Evolutionary conservation across 2,329 filamentous ascomycete genomes (phyloP).

Genomic region (Ophiostoma tasmaniense): DNA sequence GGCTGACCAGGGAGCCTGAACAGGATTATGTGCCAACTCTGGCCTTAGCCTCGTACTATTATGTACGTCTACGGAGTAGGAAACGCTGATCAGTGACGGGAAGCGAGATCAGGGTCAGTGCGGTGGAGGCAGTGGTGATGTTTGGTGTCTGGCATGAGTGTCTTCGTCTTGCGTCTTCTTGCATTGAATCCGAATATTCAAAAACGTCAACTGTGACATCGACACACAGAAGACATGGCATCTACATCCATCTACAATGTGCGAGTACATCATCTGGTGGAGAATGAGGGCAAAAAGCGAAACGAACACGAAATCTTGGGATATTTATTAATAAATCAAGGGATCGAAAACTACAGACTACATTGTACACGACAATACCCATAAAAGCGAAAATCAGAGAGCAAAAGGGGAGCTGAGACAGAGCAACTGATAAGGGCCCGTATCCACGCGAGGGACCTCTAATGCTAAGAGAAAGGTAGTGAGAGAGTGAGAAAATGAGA

Average conservation of each 20-base stretch:
- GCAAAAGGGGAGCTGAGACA: not conserved
- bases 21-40: not conserved
- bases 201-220: not conserved
- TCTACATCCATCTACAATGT: not conserved
- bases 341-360: not conserved
- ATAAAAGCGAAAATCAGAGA: not conserved
- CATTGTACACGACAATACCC: not conserved
- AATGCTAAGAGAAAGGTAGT: not conserved
- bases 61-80: not conserved
- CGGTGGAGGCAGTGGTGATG: not conserved
- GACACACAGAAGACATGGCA: not conserved
- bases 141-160: not conserved
- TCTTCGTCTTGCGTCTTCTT: not conserved
- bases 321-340: not conserved
- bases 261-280: not conserved
- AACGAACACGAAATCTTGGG: not conserved
- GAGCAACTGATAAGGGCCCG: not conserved
- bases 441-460: not conserved
- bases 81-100: not conserved
- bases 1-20: slow-evolving; percentile 1
- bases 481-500: not conserved
- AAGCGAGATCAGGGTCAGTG: not conserved
- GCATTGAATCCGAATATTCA: not conserved
- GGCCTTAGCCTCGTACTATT: not conserved
- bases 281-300: not conserved